Conservation (phyloP, 108 stramenopile species). For the Cyclotella baltica region DNA sequence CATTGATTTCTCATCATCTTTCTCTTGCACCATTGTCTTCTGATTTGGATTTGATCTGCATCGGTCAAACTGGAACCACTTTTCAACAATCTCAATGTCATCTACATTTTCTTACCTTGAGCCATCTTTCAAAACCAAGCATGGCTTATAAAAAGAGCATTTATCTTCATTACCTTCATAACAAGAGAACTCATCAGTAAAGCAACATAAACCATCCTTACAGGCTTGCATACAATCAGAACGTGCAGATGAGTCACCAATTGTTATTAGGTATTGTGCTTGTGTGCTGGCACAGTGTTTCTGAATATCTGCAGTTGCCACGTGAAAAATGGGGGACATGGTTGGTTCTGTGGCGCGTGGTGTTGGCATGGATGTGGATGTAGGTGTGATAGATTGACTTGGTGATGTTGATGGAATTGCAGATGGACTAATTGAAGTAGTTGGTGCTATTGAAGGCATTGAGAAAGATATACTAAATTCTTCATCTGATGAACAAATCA, state of each 20-base stretch:
- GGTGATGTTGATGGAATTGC: too few relatives aligned
- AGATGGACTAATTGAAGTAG: neutral
- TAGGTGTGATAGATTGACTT: neutral
- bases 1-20: too few relatives aligned
- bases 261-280: neutral
- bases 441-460: neutral
- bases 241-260: neutral
- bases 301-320: neutral
- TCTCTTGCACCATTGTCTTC: too few relatives aligned
- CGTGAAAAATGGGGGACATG: neutral
- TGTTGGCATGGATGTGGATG: neutral
- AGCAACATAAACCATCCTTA: neutral
- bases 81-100: too few relatives aligned
- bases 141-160: neutral
- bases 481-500: neutral
- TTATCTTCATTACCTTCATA: neutral
- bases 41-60: too few relatives aligned
- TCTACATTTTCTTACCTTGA: too few relatives aligned
- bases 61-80: too few relatives aligned
- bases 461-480: too few relatives aligned
- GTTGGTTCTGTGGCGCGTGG: neutral
- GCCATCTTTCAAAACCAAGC: constrained; percentile 1
- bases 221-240: neutral
- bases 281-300: neutral
- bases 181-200: neutral